Evolutionary conservation across 495 filamentous ascomycete species (phyloP), one percentile per base, ranked within the genome.

Genomic region (Podospora conica): DNA sequence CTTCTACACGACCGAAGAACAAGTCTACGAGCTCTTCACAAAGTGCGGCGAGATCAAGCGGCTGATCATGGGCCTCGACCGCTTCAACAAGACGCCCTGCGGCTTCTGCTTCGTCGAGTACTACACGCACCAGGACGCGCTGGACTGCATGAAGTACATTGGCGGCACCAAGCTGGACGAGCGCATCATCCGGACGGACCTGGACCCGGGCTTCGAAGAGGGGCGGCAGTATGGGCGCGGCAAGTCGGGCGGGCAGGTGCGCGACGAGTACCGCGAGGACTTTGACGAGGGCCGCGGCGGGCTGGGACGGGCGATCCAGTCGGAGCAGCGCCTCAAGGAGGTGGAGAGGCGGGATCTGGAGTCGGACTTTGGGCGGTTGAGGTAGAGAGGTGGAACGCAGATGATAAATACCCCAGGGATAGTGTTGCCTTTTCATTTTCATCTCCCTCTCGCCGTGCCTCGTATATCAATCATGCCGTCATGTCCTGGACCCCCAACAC

Each of bases 51-150:
- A 97, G 81, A 94, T 98, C 75, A 98, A 97, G 78, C 89, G 95
- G 40, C 84, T 98, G 24, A 89, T 98, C n/a, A 98, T 98, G 95
- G 95, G 95, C 55, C 85, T 98, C 23, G 96, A 98, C 74, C 88
- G 95, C 20, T 95, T 93, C 81, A 90, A 89, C 79, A 98, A 98
- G 79, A 98, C 95, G 18, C 95, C 95, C 5, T 98, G 95, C 78
- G 95, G 95, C 11, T 98, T 98, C 80, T 98, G 95, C 80, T 98
- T 98, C 73, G 95, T 98, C 71, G 95, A 98, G 77, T 98, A 98
- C 78, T 98, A 98, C 79, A 98, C 87, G 15, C 93, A 98, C 72
- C 89, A 94, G 70, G 95, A 98, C 77, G 95, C 95, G 7, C 80
- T 98, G 31, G 95, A 98, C 72, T 97, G 93, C 75, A 88, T 98